Evolutionary conservation across 805 yeast species (phyloP), one percentile per base, ranked within the genome.

Genomic region (Wickerhamomyces tratensis): DNA sequence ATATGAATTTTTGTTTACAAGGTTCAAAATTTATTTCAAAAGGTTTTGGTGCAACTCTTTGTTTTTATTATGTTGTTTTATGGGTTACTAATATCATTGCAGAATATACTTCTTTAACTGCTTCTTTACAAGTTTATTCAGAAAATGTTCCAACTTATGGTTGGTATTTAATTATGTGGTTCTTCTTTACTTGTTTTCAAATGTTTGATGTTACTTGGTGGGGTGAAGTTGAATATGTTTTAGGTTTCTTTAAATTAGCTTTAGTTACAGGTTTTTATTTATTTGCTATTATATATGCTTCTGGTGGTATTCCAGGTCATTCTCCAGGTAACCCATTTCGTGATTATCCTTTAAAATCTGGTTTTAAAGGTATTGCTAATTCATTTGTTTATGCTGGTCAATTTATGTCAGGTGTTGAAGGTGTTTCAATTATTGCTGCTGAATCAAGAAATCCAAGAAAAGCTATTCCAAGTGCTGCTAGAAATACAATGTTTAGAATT

Each of bases 321-420:
- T 49, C 47, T 25, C 60, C 59, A 8, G 59, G 48, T 35, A 56
- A 57, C 35, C 57, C 54, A 2, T 56, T 54, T 36, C 44, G 45
- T 2, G 42, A 51, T 9, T 43, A 40, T 37, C 61, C 60, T 7
- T 63, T 71, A 43, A 57, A 57, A 8, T 47, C 58, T 44, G 76
- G 75, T 1, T 71, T 72, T 55, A 70, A 67, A 45, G 69, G 74
- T 36, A 65, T 76, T 36, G 80, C 74, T 0, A 65, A 65, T 41
- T 77, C 85, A 6, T 67, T 80, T 50, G 71, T 80, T 47, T 72
- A 73, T 43, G 82, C 86, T 29, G 80, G 82, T 20, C 81, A 81
- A 65, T 79, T 86, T 25, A 79, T 71, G 58, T 86, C 79, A 63
- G 86, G 86, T 59, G 76, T 80, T 42, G 88, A 81, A 58, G 67